Base-by-base conservation (phyloP, 2,329 filamentous ascomycete genomes). In the Ophiostoma himal-ulmi region DNA sequence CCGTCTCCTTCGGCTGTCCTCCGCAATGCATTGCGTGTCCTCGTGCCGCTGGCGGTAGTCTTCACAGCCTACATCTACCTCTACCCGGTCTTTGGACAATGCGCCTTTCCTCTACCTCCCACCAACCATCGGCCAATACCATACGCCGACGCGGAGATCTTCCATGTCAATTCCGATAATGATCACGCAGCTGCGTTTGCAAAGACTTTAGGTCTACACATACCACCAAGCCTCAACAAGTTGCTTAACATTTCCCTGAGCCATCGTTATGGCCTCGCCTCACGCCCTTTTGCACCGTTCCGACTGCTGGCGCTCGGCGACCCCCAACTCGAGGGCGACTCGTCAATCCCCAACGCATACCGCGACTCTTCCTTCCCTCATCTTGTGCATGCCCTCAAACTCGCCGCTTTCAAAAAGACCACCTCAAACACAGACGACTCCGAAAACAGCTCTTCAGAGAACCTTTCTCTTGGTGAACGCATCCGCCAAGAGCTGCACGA, bases 271-370 rank as follows among this genome's bases (percentile, higher is more conserved):
- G 76, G 70, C 68, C 4, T 62, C 13, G 74, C 67, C 10, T 70
- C 74, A 75, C 75, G 71, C 64, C 76, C 73, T 70, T 74, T 78
- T 41, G 92, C 93, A 3, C 92, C 93, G 0, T 97, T 98, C 77
- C 87, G 94, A 71, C 87, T 98, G 3, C 89, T 98, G 17, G 89
- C 93, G 0, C 86, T 98, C 30, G 94, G 91, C 72, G 94, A 98
- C 78, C 94, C 94, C 5, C 94, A 98, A 79, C 86, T 98, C 69
- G 94, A 98, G 81, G 94, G 94, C 75, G 92, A 97, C 77, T 93
- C 91, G 1, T 93, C 92, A 7, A 89, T 97, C 36, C 91, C 89
- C 20, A 84, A 83, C 69, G 81, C 82, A 48, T 82, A 84, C 73
- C 79, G 84, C 52, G 81, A 83, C 65, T 78, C 82, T 1, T 67